Base-by-base conservation (phyloP, 2,329 filamentous ascomycete genomes). In the Dactylella cylindrospora region DNA sequence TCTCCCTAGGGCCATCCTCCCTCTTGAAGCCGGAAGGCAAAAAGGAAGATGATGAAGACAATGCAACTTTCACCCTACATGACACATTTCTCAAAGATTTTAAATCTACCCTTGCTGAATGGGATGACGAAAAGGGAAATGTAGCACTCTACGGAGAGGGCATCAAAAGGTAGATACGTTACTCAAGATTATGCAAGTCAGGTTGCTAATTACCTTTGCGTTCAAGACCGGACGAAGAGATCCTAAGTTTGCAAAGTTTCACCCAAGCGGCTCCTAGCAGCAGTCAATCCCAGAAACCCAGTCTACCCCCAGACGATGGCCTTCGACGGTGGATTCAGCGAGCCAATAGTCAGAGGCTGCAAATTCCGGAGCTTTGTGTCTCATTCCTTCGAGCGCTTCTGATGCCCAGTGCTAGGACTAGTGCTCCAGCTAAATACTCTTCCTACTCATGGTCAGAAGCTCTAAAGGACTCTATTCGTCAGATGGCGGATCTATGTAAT, bases 281-380 rank as follows among this genome's bases (percentile, higher is more conserved):
- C 1, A 39, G 19, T 6, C 57, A 54, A 22, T 62, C 57, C 3
- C 35, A 40, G 12, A 54, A 29, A 20, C 57, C 57, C 20, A 39
- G 26, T 4, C 23, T 62, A 13, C 49, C 57, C 15, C 19, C 82
- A 49, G 72, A 74, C 1, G 75, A 75, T 33, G 80, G 80, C 0
- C 70, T 86, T 3, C 72, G 72, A 22, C 66, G 72, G 0, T 85
- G 85, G 67, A 76, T 79, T 1, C 71, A 74, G 19, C 73, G 67
- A 38, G 70, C 81, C 3, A 77, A 80, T 62, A 69, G 72, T 1
- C 73, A 73, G 5, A 82, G 79, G 76, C 74, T 79, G 68, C 77
- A 79, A 3, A 74, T 80, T 7, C 75, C 79, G 44, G 82, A 85
- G 52, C 73, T 83, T 7, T 76, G 78, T 2, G 82, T 79, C 61